Conservation (phyloP, 192 early-diverging fungal genomes). For the Dimargaris verticillata region DNA sequence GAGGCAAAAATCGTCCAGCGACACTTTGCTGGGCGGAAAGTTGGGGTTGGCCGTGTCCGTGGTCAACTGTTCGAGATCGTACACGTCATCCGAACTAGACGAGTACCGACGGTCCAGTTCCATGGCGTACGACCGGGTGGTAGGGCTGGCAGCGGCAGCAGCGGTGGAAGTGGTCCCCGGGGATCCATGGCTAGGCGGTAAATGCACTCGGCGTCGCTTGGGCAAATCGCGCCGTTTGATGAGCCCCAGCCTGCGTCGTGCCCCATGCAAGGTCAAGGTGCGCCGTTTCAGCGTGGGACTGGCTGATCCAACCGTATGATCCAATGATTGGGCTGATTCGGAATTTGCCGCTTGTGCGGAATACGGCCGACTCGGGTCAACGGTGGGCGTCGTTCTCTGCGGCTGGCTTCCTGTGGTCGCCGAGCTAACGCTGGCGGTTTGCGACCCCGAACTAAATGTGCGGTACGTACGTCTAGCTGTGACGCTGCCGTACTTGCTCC, state of each 20-base stretch:
- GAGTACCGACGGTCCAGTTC: not conserved
- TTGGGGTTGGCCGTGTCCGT: constrained; percentile 1
- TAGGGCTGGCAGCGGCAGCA: not conserved
- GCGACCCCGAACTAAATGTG: too few species aligned
- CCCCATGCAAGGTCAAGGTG: constrained; percentile 9
- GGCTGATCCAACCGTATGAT: too few species aligned
- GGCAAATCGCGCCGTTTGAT: not conserved
- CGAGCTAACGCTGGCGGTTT: too few species aligned
- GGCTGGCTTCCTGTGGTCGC: too few species aligned
- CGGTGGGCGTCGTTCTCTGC: constrained; percentile 11
- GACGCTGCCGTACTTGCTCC: too few species aligned
- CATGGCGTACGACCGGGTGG: not conserved
- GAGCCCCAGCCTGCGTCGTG: constrained; percentile 1
- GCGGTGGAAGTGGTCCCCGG: constrained; percentile 1
- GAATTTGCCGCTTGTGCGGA: constrained; percentile 15
- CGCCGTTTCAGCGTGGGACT: constrained; percentile 11
- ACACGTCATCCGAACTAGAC: not conserved
- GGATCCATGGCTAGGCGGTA: too few species aligned
- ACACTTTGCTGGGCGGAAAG: not conserved
- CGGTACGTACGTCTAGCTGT: too few species aligned
- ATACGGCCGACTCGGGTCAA: not conserved
- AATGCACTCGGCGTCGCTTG: constrained; percentile 9
- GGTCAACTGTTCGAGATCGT: not conserved
- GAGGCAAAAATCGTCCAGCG: constrained; percentile 43
- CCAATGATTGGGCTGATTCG: constrained; percentile 12